Percentiles rank a stretch among this genome's conserved stretches.
Evolutionary conservation across 768 basidiomycete genomes (phyloP).

Genomic region (Roridomyces roridus): DNA sequence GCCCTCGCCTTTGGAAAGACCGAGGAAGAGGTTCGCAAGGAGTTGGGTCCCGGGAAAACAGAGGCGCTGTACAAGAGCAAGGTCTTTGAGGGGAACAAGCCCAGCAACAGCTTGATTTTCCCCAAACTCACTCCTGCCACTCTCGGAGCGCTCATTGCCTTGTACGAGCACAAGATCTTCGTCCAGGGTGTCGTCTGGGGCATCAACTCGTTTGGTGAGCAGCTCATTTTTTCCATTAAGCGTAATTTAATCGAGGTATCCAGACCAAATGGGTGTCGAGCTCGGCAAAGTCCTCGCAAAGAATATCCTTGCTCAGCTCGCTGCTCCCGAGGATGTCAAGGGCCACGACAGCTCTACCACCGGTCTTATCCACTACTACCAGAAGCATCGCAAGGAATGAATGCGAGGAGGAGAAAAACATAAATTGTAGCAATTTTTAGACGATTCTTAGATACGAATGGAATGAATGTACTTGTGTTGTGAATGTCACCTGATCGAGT

Average conservation of each 20-base stretch:
- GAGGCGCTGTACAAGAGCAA: constrained; percentile 94
- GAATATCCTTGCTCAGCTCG: constrained; percentile 90
- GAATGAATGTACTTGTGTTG: constrained; percentile 14
- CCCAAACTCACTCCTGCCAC: constrained; percentile 89
- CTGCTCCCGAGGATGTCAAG: constrained; percentile 75
- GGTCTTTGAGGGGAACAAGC: constrained; percentile 97
- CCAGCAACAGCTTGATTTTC: constrained; percentile 97
- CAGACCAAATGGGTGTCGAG: constrained; percentile 99
- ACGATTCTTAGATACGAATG: neutral
- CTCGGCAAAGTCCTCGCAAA: constrained; percentile 97
- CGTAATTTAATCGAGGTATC: neutral
- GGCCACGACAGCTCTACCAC: constrained; percentile 96
- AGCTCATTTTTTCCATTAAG: neutral
- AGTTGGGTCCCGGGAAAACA: constrained; percentile 71
- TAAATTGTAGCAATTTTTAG: constrained; percentile 8
- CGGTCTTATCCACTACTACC: constrained; percentile 96
- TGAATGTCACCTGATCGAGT: too few relatives aligned
- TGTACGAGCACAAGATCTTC: constrained; percentile 99
- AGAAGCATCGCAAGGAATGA: constrained; percentile 65
- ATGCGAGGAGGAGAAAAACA: neutral
- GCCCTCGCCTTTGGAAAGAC: constrained; percentile 98
- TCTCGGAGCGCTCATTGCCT: constrained; percentile 86
- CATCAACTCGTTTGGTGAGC: constrained; percentile 94
- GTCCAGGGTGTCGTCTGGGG: constrained; percentile 98
- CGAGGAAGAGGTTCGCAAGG: constrained; percentile 81